Base-by-base conservation (phyloP, 2,329 filamentous ascomycete species). In the Clarireedia homoeocarpa region DNA sequence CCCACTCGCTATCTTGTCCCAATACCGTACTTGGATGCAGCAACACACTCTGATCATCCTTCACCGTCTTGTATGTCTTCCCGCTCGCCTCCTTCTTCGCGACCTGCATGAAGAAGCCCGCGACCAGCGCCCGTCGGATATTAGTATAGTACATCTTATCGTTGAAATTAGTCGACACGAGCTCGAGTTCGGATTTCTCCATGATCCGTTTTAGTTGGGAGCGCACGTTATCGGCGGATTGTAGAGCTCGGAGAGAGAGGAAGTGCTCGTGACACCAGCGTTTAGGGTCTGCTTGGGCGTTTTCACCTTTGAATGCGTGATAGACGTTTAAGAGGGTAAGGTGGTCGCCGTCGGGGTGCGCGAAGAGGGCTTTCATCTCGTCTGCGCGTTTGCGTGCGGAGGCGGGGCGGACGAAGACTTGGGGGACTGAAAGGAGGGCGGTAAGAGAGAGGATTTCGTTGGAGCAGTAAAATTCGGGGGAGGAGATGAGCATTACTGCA, bases 21-120 rank as follows among this genome's bases (percentile, higher is more conserved):
- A 99, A 78, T 34, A 96, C 91, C 0, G 91, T 96, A 62, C 89
- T 94, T 2, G 94, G 94, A 73, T 99, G 94, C 58, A 99, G 80
- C 65, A 96, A 79, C 47, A 99, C 94, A 48, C 83, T 87, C 74
- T 97, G 92, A 67, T 96, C 88, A 69, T 99, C 95, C 77, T 97
- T 99, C 71, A 99, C 86, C 1, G 94, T 99, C 61, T 86, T 84
- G 74, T 99, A 99, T 44, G 89, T 83, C 78, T 97, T 97, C 68
- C 89, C 88, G 30, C 82, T 85, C 51, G 82, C 83, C 68, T 97
- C 91, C 70, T 88, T 90, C 83, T 95, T 96, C 58, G 94, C 95
- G 23, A 97, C 89, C 71, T 99, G 94, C 94, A 99, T 99, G 79
- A 99, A 99, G 80, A 99, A 99, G 36, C 95, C 94, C 0, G 91